Percentiles rank a stretch among this genome's conserved stretches.
These are phyloP conservation scores for Blastobotrys mokoenaii DNA, from an alignment of 805 yeast species.

Conservation along the genomic window DNA sequence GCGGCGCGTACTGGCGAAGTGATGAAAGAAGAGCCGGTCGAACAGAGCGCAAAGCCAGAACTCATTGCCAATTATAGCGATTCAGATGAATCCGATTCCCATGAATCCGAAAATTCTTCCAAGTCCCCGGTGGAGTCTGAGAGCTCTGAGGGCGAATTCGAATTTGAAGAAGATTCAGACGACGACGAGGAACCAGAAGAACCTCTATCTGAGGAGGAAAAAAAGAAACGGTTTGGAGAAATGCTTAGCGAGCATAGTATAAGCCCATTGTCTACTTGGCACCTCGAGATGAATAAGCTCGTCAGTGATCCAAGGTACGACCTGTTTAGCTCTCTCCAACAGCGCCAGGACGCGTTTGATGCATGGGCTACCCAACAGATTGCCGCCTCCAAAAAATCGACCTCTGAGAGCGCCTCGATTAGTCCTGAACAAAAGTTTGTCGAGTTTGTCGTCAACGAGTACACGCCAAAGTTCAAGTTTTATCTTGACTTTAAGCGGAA, in stretches of 20 bases:
- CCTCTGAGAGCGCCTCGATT: constrained; percentile 2
- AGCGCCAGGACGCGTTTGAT: constrained; percentile 36
- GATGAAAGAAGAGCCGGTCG: constrained; percentile 5
- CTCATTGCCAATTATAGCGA: constrained; percentile 20
- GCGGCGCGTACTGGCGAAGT: constrained; percentile 12
- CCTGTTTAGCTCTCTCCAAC: constrained; percentile 27
- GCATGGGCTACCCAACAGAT: constrained; percentile 33
- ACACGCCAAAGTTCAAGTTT: constrained; percentile 22
- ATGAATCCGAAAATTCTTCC: background rate
- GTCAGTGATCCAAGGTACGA: constrained; percentile 37
- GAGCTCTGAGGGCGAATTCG: constrained; percentile 1
- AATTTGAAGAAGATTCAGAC: constrained; percentile 10
- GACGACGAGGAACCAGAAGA: constrained; percentile 16
- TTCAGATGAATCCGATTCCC: background rate
- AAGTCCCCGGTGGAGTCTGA: constrained; percentile 5
- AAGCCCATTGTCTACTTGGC: constrained; percentile 44
- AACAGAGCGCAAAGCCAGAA: constrained; percentile 6
- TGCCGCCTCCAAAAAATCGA: constrained; percentile 6
- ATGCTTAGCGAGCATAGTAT: constrained; percentile 29
- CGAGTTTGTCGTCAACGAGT: constrained; percentile 23
- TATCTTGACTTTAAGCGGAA: constrained; percentile 35
- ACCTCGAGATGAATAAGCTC: constrained; percentile 34
- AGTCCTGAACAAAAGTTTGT: constrained; percentile 17
- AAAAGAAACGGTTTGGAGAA: constrained; percentile 23
- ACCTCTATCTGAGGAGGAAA: constrained; percentile 7